These are phyloP conservation scores for Mucor racemosus DNA, from an alignment of 371 early-diverging fungal genomes.

Conservation along the genomic window DNA sequence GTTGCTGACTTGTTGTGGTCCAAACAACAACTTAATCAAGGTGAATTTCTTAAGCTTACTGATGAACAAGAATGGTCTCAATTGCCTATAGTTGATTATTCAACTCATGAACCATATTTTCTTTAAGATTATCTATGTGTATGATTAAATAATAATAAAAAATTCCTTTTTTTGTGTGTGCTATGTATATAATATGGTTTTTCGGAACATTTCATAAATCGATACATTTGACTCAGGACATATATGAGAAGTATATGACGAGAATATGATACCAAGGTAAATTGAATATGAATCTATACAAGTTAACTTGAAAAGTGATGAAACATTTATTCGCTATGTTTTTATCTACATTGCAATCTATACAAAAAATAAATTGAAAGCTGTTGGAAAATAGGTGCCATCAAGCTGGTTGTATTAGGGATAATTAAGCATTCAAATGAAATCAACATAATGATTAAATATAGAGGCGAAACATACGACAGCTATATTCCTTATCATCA, in stretches of 20 bases:
- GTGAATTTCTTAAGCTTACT: slow-evolving; percentile 26
- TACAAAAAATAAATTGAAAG: not conserved
- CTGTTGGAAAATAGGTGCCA: not conserved
- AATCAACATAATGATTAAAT: not conserved
- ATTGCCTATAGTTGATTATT: slow-evolving; percentile 12
- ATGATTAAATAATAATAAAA: not conserved
- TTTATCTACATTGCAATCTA: not conserved
- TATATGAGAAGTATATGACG: too few species aligned
- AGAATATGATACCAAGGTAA: too few species aligned
- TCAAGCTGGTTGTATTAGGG: not conserved
- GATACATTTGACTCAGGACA: not conserved
- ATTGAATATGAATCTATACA: too few species aligned
- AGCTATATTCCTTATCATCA: not conserved
- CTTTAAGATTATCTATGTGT: not conserved
- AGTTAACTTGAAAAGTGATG: too few species aligned
- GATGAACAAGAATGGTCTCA: slow-evolving; percentile 22
- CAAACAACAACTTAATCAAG: slow-evolving; percentile 26
- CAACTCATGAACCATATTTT: slow-evolving; percentile 28
- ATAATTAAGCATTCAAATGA: not conserved
- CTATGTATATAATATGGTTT: too few species aligned
- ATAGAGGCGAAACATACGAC: not conserved
- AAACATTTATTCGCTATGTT: not conserved
- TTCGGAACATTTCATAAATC: not conserved
- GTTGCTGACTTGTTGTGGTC: slow-evolving; percentile 32
- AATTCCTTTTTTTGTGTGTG: too few species aligned